Conservation (phyloP, 2,329 filamentous ascomycete genomes). For the Dendrostoma leiphaemia region DNA sequence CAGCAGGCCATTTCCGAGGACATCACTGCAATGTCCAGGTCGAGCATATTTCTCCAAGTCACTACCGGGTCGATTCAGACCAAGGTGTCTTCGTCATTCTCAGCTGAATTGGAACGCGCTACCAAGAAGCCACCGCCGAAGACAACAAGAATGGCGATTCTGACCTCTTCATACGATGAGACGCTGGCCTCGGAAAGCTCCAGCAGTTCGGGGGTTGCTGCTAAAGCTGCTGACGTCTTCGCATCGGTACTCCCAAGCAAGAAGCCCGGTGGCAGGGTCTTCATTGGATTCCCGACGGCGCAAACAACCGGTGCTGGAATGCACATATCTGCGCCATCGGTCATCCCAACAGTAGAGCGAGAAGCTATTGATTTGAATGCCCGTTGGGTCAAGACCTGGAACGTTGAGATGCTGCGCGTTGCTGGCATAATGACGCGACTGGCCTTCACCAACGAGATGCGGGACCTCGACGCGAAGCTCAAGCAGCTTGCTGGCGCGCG, state of each 20-base stretch:
- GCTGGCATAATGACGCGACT: conserved; percentile 88
- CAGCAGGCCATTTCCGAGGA: conserved; percentile 68
- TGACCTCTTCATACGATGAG: conserved; percentile 90
- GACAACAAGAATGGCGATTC: conserved; percentile 76
- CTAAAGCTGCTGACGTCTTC: conserved; percentile 75
- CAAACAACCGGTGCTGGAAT: conserved; percentile 93
- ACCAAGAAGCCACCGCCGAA: conserved; percentile 97
- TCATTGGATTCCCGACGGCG: conserved; percentile 96
- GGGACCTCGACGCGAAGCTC: conserved; percentile 64
- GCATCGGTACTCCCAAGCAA: conserved; percentile 85
- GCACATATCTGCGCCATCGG: conserved; percentile 91
- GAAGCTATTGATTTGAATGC: conserved; percentile 97
- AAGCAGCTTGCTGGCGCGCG: conserved; percentile 32
- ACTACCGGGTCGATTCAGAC: conserved; percentile 82
- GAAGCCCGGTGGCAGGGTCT: conserved; percentile 78
- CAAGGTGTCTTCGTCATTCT: conserved; percentile 68
- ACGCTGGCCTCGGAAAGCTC: conserved; percentile 63
- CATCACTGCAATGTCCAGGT: conserved; percentile 66
- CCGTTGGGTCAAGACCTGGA: conserved; percentile 92
- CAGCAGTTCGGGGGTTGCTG: conserved; percentile 40
- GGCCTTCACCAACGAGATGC: conserved; percentile 86
- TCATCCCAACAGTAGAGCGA: conserved; percentile 95
- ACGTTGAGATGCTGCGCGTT: conserved; percentile 85
- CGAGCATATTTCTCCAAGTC: conserved; percentile 84
- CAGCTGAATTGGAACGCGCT: conserved; percentile 85